Conservation (phyloP, 805 yeast genomes). For the Candida endomychidarum region DNA sequence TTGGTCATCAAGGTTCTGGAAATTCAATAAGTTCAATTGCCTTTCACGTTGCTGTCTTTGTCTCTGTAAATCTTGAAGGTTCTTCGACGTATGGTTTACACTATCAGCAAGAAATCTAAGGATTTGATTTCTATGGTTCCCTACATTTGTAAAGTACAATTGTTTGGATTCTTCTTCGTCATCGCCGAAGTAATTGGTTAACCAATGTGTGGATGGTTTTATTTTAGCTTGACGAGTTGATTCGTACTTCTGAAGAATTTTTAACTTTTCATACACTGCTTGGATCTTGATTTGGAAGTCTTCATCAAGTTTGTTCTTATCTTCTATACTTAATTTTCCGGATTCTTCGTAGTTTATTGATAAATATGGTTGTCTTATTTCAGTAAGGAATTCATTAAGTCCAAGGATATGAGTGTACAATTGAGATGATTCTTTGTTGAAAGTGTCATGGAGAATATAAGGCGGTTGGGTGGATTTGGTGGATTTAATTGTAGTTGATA, state of each 20-base stretch:
- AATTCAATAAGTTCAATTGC: conserved; percentile 35
- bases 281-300: conserved; percentile 54
- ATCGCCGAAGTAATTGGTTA: conserved; percentile 22
- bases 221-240: conserved; percentile 34
- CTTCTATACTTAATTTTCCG: conserved; percentile 39
- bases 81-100: conserved; percentile 42
- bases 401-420: conserved; percentile 32
- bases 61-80: conserved; percentile 50
- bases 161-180: conserved; percentile 36
- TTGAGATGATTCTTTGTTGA: conserved; percentile 39
- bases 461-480: conserved; percentile 6
- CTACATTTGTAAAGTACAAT: conserved; percentile 36
- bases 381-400: conserved; percentile 30
- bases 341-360: conserved; percentile 22
- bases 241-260: conserved; percentile 53
- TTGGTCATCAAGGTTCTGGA: conserved; percentile 37
- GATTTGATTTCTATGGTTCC: conserved; percentile 48
- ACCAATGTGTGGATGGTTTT: conserved; percentile 18
- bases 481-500: conserved; percentile 10
- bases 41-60: conserved; percentile 45
- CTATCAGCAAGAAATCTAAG: conserved; percentile 48
- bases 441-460: conserved; percentile 34
- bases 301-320: conserved; percentile 56
- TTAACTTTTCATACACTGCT: conserved; percentile 50
- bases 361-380: conserved; percentile 27